Conservation (phyloP, 495 filamentous ascomycete genomes). For the Talaromyces adpressus region DNA sequence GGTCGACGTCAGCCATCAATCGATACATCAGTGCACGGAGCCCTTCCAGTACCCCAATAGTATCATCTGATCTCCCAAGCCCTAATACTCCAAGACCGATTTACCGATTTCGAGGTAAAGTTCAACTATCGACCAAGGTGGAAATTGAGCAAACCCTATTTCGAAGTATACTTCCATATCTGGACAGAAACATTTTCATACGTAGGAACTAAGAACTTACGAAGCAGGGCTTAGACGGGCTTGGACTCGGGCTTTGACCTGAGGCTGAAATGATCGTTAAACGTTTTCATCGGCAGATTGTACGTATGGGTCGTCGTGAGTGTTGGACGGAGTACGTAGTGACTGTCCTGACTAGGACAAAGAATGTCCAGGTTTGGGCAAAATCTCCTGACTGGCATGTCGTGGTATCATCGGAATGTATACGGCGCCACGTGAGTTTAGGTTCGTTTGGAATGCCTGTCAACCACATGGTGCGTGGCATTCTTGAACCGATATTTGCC, state of each 20-base stretch:
- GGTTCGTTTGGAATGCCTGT: neutral
- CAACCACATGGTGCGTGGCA: neutral
- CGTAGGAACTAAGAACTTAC: too few relatives aligned
- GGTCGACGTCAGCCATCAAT: neutral
- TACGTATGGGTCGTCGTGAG: neutral
- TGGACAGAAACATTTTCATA: too few relatives aligned
- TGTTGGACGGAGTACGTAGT: too few relatives aligned
- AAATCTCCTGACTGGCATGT: neutral
- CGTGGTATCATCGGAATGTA: neutral
- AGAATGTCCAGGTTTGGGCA: neutral
- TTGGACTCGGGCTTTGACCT: neutral
- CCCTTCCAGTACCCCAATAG: neutral
- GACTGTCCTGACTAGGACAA: neutral
- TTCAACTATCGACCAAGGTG: neutral
- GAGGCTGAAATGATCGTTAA: neutral
- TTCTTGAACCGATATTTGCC: neutral
- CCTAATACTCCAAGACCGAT: neutral
- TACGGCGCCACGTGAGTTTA: neutral
- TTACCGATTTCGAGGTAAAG: neutral
- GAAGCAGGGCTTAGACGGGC: neutral
- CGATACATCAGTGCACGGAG: too few relatives aligned
- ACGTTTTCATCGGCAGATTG: neutral
- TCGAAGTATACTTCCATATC: neutral
- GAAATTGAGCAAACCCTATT: neutral
- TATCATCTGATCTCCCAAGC: neutral